Evolutionary conservation across 257 asterid genomes (phyloP).

Genomic region (Pogostemon cablin): DNA sequence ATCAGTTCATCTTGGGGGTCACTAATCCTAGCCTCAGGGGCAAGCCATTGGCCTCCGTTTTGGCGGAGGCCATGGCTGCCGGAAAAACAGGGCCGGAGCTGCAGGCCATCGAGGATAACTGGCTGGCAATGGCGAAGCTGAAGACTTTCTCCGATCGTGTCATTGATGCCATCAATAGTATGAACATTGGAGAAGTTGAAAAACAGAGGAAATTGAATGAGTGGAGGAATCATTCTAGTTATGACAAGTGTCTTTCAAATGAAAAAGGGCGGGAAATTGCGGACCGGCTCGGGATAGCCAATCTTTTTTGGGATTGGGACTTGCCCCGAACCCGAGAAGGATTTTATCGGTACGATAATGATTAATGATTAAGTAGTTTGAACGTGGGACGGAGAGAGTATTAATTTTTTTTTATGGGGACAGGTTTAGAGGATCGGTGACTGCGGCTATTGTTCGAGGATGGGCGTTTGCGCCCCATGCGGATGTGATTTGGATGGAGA

Average conservation of each 20-base stretch:
- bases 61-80: conserved; percentile 76
- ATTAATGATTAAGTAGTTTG: too few species aligned
- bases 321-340: conserved; percentile 95
- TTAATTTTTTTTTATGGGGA: too few species aligned
- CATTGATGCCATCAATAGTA: conserved; percentile 58
- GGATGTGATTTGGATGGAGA: conserved; percentile 95
- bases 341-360: conserved; percentile 51
- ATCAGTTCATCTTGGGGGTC: conserved; percentile 81
- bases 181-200: conserved; percentile 60
- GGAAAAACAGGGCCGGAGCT: conserved; percentile 86
- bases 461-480: conserved; percentile 80
- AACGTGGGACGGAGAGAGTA: too few species aligned
- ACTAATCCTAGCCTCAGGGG: conserved; percentile 73
- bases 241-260: conserved; percentile 66
- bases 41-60: conserved; percentile 63
- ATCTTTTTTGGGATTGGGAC: conserved; percentile 94
- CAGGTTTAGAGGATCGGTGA: conserved; percentile 72
- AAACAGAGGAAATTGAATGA: conserved; percentile 77
- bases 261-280: conserved; percentile 76
- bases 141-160: conserved; percentile 82
- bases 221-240: conserved; percentile 70
- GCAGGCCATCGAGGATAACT: conserved; percentile 79
- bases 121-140: conserved; percentile 71
- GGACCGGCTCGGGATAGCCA: conserved; percentile 55
- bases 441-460: conserved; percentile 85